Evolutionary conservation across 106 monocot species (phyloP).

Genomic region (Phalaenopsis equestris): DNA sequence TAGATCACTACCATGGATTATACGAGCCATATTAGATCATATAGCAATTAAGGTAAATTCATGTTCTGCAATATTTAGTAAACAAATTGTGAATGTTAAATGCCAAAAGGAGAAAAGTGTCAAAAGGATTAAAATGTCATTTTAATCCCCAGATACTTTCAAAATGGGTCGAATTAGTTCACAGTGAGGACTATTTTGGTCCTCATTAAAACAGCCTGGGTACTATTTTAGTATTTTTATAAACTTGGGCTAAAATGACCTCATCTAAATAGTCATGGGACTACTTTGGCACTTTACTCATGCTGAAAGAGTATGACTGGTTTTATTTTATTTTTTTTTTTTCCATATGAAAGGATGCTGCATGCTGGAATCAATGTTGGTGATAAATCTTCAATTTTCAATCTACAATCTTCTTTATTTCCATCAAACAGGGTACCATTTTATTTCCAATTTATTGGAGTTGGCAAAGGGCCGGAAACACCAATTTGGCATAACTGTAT

Average conservation of each 20-base stretch:
- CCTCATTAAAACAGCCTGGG: no score
- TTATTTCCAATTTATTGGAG: not conserved
- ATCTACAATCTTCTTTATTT: not conserved
- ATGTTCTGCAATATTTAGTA: not conserved
- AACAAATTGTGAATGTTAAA: not conserved
- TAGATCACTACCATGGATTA: constrained; percentile 88
- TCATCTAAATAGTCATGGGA: no score
- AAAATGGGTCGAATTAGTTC: no score
- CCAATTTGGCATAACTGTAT: not conserved
- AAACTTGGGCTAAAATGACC: no score
- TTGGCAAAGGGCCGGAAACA: not conserved
- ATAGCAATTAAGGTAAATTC: constrained; percentile 66
- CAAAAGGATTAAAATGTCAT: no score
- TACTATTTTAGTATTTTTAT: no score
- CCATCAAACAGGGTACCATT: not conserved
- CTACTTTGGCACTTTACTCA: no score
- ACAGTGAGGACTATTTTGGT: no score
- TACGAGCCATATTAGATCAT: constrained; percentile 82
- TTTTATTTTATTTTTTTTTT: not conserved
- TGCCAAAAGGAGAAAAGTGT: no score
- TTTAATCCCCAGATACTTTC: no score
- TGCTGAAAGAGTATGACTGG: not conserved
- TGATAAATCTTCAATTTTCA: not conserved
- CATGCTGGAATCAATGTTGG: not conserved
- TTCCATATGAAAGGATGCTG: not conserved